Evolutionary conservation across 192 early-diverging fungal genomes (phyloP), one percentile per base, ranked within the genome.

Genomic region (Cetraspora pellucida): DNA sequence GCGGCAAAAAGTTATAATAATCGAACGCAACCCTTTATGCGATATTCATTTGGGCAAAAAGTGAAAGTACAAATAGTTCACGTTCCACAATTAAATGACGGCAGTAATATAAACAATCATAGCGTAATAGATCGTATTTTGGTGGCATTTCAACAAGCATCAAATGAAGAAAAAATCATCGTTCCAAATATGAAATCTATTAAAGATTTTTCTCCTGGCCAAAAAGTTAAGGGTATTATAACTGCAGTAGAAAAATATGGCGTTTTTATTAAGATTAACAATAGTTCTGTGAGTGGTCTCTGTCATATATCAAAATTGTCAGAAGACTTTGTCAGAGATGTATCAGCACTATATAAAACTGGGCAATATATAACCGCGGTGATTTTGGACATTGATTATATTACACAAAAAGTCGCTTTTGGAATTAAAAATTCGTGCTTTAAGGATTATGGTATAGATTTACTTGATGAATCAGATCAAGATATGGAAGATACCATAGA

Each of bases 401-500:
- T 86, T 72, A 92, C 88, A 77, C 88, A 91, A 67, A 84, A 88
- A 14, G 81, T 96, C 28, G 85, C 86, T 6, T 89, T 97, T 54
- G 92, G 94, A 60, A 87, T 96, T 21, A 96, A 95, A 86, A 88
- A 94, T 2, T 92, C 91, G 9, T 95, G 93, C 81, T 96, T 97
- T 88, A 78, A 84, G 78, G 16, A 73, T 68, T 37, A 55, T 75
- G 28, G 65, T 60, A 5, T 72, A 59, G 30, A 54, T 58, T 23
- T 72, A 74, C 85, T 68, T 46, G 78, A 81, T 13, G 82, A 81
- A 28, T 79, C 61, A 27, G 83, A 84, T 21, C 75, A 81, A 10
- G 81, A 79, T 43, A 76, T 78, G 10, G 81, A 83, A 30, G 79
- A 79, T 13, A 85, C 77, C 37, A 80, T 58, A 16, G 74, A 73